These are phyloP conservation scores for Pinus taeda DNA, from an alignment of 75 land plant species.

Conservation along the genomic window DNA sequence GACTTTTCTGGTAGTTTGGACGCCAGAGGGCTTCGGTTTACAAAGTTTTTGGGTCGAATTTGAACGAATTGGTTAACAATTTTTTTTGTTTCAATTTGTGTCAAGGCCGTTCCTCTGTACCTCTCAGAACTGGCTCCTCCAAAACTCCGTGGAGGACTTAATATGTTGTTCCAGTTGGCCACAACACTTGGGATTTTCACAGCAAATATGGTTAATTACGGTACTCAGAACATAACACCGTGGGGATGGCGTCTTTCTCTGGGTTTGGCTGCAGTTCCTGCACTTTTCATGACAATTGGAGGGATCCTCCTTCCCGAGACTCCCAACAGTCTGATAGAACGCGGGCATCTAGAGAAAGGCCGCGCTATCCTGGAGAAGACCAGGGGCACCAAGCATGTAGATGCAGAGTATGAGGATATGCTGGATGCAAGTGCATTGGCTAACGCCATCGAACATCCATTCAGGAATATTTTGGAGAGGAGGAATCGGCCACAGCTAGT, in stretches of 20 bases:
- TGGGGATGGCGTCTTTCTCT: constrained; percentile 96
- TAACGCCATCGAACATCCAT: constrained; percentile 66
- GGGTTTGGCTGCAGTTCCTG: constrained; percentile 74
- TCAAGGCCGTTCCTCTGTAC: constrained; percentile 81
- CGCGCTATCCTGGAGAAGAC: constrained; percentile 45
- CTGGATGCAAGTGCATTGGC: constrained; percentile 69
- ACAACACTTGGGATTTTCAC: constrained; percentile 71
- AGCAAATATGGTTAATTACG: constrained; percentile 84
- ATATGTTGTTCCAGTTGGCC: constrained; percentile 84
- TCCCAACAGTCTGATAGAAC: constrained; percentile 69
- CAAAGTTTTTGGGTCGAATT: background rate
- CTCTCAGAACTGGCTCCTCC: constrained; percentile 87
- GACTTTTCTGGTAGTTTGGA: no score
- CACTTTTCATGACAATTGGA: constrained; percentile 64
- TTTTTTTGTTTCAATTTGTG: constrained; percentile 5
- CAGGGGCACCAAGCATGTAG: constrained; percentile 61
- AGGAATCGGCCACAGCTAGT: constrained; percentile 81
- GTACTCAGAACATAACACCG: constrained; percentile 38
- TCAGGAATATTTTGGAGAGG: constrained; percentile 55
- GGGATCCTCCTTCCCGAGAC: constrained; percentile 75
- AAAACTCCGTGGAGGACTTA: constrained; percentile 65
- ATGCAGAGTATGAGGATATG: constrained; percentile 69
- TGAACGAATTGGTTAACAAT: background rate
- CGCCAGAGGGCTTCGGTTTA: background rate
- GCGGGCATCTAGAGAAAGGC: constrained; percentile 54